Evolutionary conservation across 805 yeast genomes (phyloP), one percentile per base, ranked within the genome.

Genomic region (Cyberlindnera japonica): DNA sequence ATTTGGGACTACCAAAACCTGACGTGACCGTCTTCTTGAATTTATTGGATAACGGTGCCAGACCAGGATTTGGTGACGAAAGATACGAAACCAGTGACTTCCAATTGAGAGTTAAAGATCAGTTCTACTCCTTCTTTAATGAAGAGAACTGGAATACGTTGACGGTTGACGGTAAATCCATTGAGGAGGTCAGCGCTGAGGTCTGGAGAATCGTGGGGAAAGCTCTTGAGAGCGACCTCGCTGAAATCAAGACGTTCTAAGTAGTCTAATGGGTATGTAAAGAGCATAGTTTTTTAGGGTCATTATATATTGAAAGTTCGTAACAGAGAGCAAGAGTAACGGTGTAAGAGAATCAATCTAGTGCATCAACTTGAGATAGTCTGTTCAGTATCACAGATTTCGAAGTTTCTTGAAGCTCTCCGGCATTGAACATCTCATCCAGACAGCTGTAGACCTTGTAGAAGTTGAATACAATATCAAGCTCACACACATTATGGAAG

Each of bases 21-120:
- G 99, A 93, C 61, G 45, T 83, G 35, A 83, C 91, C 0, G 40
- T 93, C 1, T 93, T 91, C 50, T 64, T 93, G 43, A 80, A 85
- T 27, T 71, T 84, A 30, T 65, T 73, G 33, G 70, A 76, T 23
- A 60, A 52, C 24, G 41, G 45, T 9, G 70, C 58, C 15, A 69
- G 98, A 40, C 79, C 77, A 10, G 95, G 95, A 1, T 93, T 84
- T 68, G 99, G 99, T 12, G 83, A 80, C n/a, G 99, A 93, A 61
- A 67, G 96, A 39, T 93, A 93, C 63, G 99, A 93, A 59, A 74
- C 72, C 20, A 59, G 62, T 5, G 79, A 73, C 35, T 84, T 93
- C 55, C 99, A 93, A 57, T 60, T 64, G n/a, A 67, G 66, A 27
- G 99, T 93, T 4, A 75, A 78, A 44, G 31, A 53, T 9, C 68